phyloP scores from a whole-genome alignment of 768 basidiomycete genomes.

The Coprinellus aureogranulatus region DNA sequence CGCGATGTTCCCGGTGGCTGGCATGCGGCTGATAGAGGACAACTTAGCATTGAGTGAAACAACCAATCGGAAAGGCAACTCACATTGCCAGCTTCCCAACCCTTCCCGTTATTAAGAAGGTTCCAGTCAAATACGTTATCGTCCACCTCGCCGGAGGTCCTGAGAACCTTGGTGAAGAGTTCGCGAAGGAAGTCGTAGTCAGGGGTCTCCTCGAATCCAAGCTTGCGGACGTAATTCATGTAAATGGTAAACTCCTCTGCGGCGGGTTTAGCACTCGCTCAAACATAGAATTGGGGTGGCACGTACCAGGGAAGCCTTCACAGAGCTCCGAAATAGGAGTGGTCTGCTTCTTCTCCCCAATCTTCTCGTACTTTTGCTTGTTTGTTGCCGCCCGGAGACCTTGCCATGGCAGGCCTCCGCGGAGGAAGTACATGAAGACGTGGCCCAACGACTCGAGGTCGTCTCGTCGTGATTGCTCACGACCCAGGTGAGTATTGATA shows the following conservation, averaged over 20 bases:
- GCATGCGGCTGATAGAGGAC: slow-evolving; percentile 55
- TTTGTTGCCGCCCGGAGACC: slow-evolving; percentile 96
- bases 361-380: slow-evolving; percentile 99
- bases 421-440: slow-evolving; percentile 99
- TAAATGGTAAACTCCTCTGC: slow-evolving; percentile 97
- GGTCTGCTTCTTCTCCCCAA: slow-evolving; percentile 97
- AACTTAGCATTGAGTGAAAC: slow-evolving; percentile 35
- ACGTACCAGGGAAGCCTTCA: slow-evolving; percentile 92
- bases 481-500: slow-evolving; percentile 97
- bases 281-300: slow-evolving; percentile 2
- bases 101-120: slow-evolving; percentile 89
- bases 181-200: slow-evolving; percentile 98
- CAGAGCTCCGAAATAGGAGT: slow-evolving; percentile 90
- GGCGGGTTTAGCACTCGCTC: background rate
- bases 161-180: slow-evolving; percentile 88
- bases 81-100: slow-evolving; percentile 89
- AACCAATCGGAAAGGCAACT: slow-evolving; percentile 26
- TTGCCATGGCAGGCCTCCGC: slow-evolving; percentile 97
- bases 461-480: slow-evolving; percentile 92
- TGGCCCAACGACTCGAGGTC: slow-evolving; percentile 97
- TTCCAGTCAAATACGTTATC: slow-evolving; percentile 97
- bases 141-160: slow-evolving; percentile 82
- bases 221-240: slow-evolving; percentile 98
- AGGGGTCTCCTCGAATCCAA: slow-evolving; percentile 95
- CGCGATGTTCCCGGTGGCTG: slow-evolving; percentile 50